A percentile compares a stretch with the other conserved stretches of the same genome.
Conservation (phyloP, 352 stramenopile species). For the Salisapilia sapeloensis region DNA sequence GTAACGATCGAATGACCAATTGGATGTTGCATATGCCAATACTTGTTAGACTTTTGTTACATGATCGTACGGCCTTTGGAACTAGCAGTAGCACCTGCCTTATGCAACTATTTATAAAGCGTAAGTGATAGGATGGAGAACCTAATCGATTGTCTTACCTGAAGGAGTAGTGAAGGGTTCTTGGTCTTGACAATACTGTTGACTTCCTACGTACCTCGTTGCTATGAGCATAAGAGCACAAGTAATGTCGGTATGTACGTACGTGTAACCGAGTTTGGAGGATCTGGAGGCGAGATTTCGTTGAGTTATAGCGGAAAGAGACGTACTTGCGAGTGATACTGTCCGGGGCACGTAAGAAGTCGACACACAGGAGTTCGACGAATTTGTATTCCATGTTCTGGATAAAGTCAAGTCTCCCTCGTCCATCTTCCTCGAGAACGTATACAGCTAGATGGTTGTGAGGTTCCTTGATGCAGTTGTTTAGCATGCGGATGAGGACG, state of each 20-base stretch:
- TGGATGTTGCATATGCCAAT: no score
- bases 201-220: conserved; percentile 40
- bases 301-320: conserved; percentile 87
- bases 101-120: background rate
- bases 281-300: conserved; percentile 84
- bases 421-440: conserved; percentile 84
- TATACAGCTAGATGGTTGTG: conserved; percentile 89
- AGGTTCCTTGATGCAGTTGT: conserved; percentile 91
- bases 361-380: conserved; percentile 85
- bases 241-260: conserved; percentile 2
- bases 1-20: no score
- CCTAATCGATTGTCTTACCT: conserved; percentile 31
- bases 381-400: conserved; percentile 97
- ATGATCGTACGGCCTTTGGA: conserved; percentile 36
- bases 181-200: conserved; percentile 92
- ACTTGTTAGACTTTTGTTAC: no score
- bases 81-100: conserved; percentile 15
- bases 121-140: background rate
- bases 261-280: conserved; percentile 84
- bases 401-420: conserved; percentile 87
- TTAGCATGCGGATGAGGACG: conserved; percentile 89
- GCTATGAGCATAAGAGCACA: background rate
- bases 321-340: conserved; percentile 87
- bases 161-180: conserved; percentile 85
- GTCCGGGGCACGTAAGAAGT: conserved; percentile 81